These are phyloP conservation scores for Breviolum minutum DNA, from an alignment of 73 alveolate genomes.

Conservation along the genomic window DNA sequence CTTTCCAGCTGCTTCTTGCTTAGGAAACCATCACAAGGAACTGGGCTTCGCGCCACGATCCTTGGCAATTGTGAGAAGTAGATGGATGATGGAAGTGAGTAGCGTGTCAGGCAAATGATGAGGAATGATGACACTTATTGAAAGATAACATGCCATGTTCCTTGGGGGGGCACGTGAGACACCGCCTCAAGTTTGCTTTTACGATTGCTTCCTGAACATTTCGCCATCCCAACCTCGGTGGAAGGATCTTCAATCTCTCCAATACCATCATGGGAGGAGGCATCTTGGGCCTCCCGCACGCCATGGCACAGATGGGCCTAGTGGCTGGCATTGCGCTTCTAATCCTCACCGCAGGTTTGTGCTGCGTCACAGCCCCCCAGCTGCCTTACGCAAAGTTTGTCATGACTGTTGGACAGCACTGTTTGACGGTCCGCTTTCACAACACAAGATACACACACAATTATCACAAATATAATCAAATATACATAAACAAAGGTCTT, in stretches of 20 bases:
- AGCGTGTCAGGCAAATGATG: too few relatives aligned
- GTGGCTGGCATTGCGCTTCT: conserved; percentile 17
- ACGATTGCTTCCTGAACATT: background rate
- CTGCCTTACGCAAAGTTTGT: background rate
- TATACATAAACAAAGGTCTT: too few relatives aligned
- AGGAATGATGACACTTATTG: too few relatives aligned
- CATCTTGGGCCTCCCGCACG: conserved; percentile 71
- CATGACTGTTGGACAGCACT: too few relatives aligned
- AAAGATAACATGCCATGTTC: too few relatives aligned
- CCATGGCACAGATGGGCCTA: conserved; percentile 54
- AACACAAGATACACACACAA: too few relatives aligned
- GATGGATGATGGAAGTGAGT: too few relatives aligned
- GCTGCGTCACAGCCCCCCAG: background rate
- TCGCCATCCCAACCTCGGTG: background rate
- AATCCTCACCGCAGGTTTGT: conserved; percentile 5
- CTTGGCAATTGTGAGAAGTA: background rate
- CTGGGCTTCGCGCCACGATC: conserved; percentile 43
- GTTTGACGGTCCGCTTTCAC: too few relatives aligned
- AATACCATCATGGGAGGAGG: conserved; percentile 88
- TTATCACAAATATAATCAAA: too few relatives aligned
- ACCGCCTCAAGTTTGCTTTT: too few relatives aligned
- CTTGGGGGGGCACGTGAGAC: too few relatives aligned
- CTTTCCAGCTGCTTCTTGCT: background rate
- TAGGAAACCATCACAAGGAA: background rate
- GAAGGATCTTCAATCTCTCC: conserved; percentile 68